Evolutionary conservation across 2,329 filamentous ascomycete genomes (phyloP).

Genomic region (Penicillium sp.): DNA sequence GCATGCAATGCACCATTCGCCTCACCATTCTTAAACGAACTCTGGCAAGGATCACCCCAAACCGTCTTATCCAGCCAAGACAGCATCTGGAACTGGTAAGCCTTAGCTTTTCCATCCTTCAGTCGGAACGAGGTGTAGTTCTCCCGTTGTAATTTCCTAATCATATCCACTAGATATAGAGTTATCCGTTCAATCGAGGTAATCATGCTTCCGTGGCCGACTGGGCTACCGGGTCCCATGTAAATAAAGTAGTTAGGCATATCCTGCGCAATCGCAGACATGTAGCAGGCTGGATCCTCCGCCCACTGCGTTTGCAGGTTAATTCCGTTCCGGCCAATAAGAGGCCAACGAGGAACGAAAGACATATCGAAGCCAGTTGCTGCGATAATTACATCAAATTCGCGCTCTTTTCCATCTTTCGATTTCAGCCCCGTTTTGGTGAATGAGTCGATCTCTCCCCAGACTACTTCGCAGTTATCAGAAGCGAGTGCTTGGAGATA

Average conservation of each 20-base stretch:
- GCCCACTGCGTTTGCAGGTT: neutral
- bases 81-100: neutral
- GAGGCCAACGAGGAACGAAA: neutral
- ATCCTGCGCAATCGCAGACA: neutral
- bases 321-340: neutral
- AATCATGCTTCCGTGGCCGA: neutral
- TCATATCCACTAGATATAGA: neutral
- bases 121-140: neutral
- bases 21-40: neutral
- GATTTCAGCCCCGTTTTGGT: too few relatives aligned
- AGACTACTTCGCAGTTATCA: too few relatives aligned
- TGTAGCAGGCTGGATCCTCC: neutral
- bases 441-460: too few relatives aligned
- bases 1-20: neutral
- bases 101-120: too few relatives aligned
- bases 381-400: neutral
- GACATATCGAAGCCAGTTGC: neutral
- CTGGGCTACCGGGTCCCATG: neutral
- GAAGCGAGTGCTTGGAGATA: too few relatives aligned
- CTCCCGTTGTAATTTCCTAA: neutral
- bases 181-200: neutral
- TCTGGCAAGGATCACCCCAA: neutral
- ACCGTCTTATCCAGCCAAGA: neutral
- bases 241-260: neutral
- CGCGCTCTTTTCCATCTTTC: neutral